Base-by-base conservation (phyloP, 176 grass and related monocot species). In the Microstegium vimineum region DNA sequence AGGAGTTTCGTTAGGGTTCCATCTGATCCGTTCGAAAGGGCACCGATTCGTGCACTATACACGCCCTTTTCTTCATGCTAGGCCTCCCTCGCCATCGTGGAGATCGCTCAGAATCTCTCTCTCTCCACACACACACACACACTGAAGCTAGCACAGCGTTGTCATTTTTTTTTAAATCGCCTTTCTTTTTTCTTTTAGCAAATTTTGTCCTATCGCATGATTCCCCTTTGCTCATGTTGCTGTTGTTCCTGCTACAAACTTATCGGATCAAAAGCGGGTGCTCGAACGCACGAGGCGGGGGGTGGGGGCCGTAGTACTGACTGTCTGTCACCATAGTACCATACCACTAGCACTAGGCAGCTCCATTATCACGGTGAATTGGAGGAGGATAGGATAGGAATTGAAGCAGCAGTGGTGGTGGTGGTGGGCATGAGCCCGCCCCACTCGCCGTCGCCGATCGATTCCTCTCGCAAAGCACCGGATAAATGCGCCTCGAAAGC, bases 231-330 rank as follows among this genome's bases (percentile, higher is more conserved):
- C 9, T 65, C 32, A 32, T 66, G 30, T 3, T 33, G 16, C 4
- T 69, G 10, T 8, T 70, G 35, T 12, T 0, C 5, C 31, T 59
- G 2, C 8, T 62, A 27, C 41, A 64, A 72, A 72, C 40, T 77
- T 89, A 85, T 73, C 88, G 64, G 78, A 25, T 60, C 15, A 12
- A 60, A 82, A 66, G 72, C 76, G 63, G 63, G 63, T 51, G 87
- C 15, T 74, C 76, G 69, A 47, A 80, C 51, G 69, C 61, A 80
- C 51, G 37, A 62, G 17, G 47, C 16, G 46, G 18, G 0, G 71
- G 60, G 83, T 82, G 87, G 78, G 64, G 83, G 34, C 78, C 8
- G 27, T 56, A 9, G 23, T 61, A 77, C 65, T 10, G 71, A 41
- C 70, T 18, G 65, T n/a, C 54, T 72, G 78, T 82, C 88, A 37